Base-by-base conservation (phyloP, 768 basidiomycete genomes). In the Psilocybe tampanensis region DNA sequence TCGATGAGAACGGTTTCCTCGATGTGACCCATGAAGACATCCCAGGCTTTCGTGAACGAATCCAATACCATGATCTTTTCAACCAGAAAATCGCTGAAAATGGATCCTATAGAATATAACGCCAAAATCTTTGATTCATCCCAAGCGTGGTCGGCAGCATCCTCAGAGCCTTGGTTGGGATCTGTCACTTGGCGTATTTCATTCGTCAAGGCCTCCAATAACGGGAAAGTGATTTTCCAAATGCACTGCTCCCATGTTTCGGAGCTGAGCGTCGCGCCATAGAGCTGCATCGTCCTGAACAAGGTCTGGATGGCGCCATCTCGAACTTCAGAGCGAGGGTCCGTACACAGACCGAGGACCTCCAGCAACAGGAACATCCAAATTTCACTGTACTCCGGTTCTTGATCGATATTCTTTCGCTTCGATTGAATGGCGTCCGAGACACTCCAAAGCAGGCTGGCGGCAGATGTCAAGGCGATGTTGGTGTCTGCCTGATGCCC, bases 261-360 rank as follows among this genome's bases (percentile, higher is more conserved):
- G 36, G 81, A 68, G 64, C 88, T 90, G 48, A 99, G 76, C 0
- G 89, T 92, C 8, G 87, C 86, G 2, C 96, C 96, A 67, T 99
- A 98, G 9, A 98, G 79, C 70, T 96, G 94, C 75, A 98, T 84
- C 2, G 94, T 92, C 47, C 95, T 83, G 74, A 97, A 98, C 52
- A 99, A 70, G 1, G 95, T 98, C 71, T 97, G 95, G 44, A 98
- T 95, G 9, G 96, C 95, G 1, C 94, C 94, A 61, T 91, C 90
- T 17, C 95, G 84, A 0, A 96, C 94, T 68, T 99, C 95, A 18
- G 89, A 86, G 29, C 96, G 82, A 0, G 81, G 66, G 65, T 98
- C 96, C 2, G 85, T 83, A 60, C 92, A 94, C 1, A 98, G 76
- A 1, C 87, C 86, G 3, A 95, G 80, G 2, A 98, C 84, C 69